Conservation (phyloP, 176 grass and related monocot species). For the Eleusine indica region DNA sequence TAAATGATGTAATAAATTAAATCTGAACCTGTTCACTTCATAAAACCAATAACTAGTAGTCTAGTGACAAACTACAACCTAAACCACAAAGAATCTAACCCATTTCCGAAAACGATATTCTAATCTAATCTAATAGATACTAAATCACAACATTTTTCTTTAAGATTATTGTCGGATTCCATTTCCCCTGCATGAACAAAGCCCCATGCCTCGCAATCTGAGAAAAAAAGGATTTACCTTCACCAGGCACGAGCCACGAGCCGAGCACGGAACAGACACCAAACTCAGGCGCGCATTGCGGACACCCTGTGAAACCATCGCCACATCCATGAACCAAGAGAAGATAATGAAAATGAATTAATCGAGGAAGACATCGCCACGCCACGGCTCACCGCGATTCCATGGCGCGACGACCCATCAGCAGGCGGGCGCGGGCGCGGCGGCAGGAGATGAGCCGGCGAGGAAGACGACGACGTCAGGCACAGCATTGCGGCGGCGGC, state of each 20-base stretch:
- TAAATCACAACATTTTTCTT: constrained; percentile 4
- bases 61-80: neutral
- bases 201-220: neutral
- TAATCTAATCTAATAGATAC: neutral
- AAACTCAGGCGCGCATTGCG: constrained; percentile 43
- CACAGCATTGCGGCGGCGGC: constrained; percentile 40
- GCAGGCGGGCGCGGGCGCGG: neutral
- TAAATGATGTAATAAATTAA: neutral
- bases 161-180: neutral
- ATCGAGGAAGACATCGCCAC: neutral
- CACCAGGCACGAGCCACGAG: neutral
- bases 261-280: neutral
- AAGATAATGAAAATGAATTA: neutral
- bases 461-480: constrained; percentile 30
- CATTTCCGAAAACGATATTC: neutral
- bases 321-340: neutral
- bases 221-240: constrained; percentile 30
- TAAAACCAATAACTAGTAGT: neutral
- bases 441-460: neutral
- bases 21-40: neutral
- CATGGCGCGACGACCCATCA: constrained; percentile 8
- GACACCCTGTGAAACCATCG: constrained; percentile 26
- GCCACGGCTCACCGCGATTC: constrained; percentile 25
- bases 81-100: neutral
- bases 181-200: neutral